phyloP scores from a whole-genome alignment of 345 rosid species.

The Adansonia digitata region DNA sequence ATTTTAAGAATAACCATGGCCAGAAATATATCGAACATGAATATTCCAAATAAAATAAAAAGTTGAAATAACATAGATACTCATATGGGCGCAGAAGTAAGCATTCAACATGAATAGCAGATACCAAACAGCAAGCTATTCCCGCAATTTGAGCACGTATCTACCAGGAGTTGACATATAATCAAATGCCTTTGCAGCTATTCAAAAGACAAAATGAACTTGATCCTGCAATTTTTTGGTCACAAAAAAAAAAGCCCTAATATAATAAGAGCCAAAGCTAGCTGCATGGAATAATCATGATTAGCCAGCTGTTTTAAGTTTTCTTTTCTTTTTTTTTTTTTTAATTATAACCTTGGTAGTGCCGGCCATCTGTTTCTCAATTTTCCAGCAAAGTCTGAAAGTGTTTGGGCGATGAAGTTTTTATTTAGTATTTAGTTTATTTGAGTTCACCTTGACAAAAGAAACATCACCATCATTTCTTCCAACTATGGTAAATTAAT shows the following conservation, averaged over 20 bases:
- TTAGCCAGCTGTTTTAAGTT: neutral
- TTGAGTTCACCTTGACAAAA: neutral
- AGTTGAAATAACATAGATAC: too few relatives aligned
- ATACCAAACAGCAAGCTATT: neutral
- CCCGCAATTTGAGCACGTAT: neutral
- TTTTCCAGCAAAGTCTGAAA: neutral
- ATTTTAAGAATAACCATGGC: too few relatives aligned
- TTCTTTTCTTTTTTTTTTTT: too few relatives aligned
- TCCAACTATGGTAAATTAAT: neutral
- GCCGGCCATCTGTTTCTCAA: neutral
- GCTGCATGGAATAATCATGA: neutral
- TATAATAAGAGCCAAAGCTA: neutral
- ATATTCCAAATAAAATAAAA: too few relatives aligned
- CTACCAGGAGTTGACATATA: neutral
- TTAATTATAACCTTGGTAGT: neutral
- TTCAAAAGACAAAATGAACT: neutral
- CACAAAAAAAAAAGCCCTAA: neutral
- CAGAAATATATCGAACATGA: too few relatives aligned
- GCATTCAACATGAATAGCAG: slow-evolving; percentile 3
- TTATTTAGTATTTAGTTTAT: neutral
- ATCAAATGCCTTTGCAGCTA: neutral
- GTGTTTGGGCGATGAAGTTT: neutral
- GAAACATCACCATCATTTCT: neutral
- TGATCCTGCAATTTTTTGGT: neutral
- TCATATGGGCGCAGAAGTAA: too few relatives aligned